phyloP scores from a whole-genome alignment of 2,329 filamentous ascomycete species.

The Cladosporium sp. region DNA sequence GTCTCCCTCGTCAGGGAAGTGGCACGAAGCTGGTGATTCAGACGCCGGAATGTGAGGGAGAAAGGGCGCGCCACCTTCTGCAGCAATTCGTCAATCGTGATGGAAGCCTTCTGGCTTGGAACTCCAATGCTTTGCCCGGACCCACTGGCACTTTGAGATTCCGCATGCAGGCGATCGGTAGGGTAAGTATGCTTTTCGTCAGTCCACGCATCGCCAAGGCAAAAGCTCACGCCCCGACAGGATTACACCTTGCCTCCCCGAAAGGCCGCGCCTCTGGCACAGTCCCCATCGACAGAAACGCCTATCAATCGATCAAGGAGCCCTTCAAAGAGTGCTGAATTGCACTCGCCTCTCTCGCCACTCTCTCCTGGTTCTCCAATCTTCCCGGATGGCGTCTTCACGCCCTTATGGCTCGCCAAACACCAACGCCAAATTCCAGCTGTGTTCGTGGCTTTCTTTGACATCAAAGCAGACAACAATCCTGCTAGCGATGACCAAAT shows the following conservation, averaged over 20 bases:
- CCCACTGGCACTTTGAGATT: constrained; percentile 23
- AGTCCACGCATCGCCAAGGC: too few relatives aligned
- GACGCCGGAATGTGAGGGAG: constrained; percentile 23
- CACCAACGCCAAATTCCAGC: constrained; percentile 81
- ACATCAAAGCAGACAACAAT: constrained; percentile 58
- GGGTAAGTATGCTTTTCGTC: constrained; percentile 56
- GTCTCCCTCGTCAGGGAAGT: constrained; percentile 18
- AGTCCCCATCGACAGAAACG: constrained; percentile 37
- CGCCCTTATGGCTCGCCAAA: constrained; percentile 77
- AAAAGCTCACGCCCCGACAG: constrained; percentile 27
- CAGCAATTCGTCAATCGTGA: constrained; percentile 47
- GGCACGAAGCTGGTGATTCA: constrained; percentile 22
- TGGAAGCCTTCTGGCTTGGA: constrained; percentile 24
- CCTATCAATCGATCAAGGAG: constrained; percentile 41
- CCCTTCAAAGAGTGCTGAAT: constrained; percentile 40
- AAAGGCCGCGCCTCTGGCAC: constrained; percentile 55
- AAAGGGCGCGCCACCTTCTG: constrained; percentile 50
- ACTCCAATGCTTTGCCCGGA: constrained; percentile 21
- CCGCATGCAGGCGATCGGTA: constrained; percentile 50
- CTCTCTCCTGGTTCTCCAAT: constrained; percentile 74
- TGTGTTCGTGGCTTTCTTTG: constrained; percentile 74
- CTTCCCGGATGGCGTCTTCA: constrained; percentile 85
- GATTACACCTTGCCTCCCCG: constrained; percentile 54
- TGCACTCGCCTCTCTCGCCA: constrained; percentile 89
- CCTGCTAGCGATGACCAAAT: constrained; percentile 68